Base-by-base conservation (phyloP, 768 basidiomycete genomes). In the Hypsizygus marmoreus region DNA sequence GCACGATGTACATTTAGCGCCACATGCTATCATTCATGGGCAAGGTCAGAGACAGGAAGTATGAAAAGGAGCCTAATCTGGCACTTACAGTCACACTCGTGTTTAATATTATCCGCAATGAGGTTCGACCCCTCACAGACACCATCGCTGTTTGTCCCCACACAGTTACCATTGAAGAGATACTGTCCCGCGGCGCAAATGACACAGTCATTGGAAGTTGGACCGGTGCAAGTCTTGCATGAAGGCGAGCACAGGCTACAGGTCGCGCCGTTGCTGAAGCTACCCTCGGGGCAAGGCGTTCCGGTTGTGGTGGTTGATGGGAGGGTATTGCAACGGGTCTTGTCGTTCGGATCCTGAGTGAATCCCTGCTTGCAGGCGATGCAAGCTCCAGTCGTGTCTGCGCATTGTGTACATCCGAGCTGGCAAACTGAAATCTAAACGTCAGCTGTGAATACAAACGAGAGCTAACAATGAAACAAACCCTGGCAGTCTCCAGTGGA, bases 21-120 rank as follows among this genome's bases (percentile, higher is more conserved):
- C 91, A 61, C 93, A 93, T 44, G 79, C 90, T 93, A 53, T 24
- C 50, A 42, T 46, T 31, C 45, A 22, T 17, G 42, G 44, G 39
- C 47, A 34, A 53, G 23, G 42, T 30, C 20, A 49, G 19, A 37
- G 16, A 16, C 29, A 16, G 12, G 20, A 34, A 24, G 28, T 0
- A n/a, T 12, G 13, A 39, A 16, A 13, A 44, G 31, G 37, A 31
- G 28, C 22, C 5, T 44, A 35, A 26, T 13, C 11, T 13, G 20
- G 41, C 29, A 75, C 86, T 64, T 57, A 91, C 91, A 79, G 58
- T 94, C 89, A 59, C 92, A 95, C 55, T 83, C 80, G n/a, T 77
- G 69, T 67, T 92, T 94, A 60, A 77, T 75, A 55, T 90, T 91
- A 54, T 95, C 87, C 16, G 82, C 90, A 26, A 94, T 78, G 51